Percentiles rank a stretch among this genome's conserved stretches.
phyloP scores from a whole-genome alignment of 169 alveolate species.

The Eimeria brunetti region DNA sequence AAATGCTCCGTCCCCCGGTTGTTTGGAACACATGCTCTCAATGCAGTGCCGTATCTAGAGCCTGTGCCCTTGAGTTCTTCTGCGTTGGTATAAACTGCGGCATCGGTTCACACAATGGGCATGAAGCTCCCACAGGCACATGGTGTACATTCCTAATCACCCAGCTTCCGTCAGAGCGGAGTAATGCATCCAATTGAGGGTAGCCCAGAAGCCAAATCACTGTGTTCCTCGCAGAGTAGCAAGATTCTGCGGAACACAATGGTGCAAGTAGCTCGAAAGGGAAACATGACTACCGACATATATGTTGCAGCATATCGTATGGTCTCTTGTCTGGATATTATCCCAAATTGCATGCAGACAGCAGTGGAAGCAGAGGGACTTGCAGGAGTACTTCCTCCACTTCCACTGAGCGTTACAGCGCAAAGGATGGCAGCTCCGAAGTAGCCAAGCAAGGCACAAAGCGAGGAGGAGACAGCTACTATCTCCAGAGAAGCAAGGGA shows the following conservation, averaged over 20 bases:
- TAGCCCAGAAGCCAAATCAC: background rate
- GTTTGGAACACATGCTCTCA: background rate
- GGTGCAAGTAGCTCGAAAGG: background rate
- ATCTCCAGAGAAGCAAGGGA: slow-evolving; percentile 13
- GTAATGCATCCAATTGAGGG: background rate
- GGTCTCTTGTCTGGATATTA: background rate
- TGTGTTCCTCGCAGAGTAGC: background rate
- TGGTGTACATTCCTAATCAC: background rate
- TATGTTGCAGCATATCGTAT: background rate
- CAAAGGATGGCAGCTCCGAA: background rate
- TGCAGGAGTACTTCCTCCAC: slow-evolving; percentile 34
- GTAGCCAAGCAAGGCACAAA: background rate
- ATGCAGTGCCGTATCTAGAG: background rate
- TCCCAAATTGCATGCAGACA: slow-evolving; percentile 41
- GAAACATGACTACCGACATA: background rate
- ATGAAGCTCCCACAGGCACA: background rate
- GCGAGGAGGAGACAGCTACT: background rate
- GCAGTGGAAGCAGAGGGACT: slow-evolving; percentile 34
- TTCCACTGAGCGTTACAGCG: background rate
- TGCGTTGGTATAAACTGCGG: background rate
- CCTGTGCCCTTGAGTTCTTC: background rate
- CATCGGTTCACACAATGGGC: background rate
- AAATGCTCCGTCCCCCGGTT: background rate
- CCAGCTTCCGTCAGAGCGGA: background rate
- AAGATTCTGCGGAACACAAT: background rate